Percentiles rank a stretch among this genome's conserved stretches.
Evolutionary conservation across 1,284 basidiomycete genomes (phyloP).

Genomic region (Apiotrichum montevideense): DNA sequence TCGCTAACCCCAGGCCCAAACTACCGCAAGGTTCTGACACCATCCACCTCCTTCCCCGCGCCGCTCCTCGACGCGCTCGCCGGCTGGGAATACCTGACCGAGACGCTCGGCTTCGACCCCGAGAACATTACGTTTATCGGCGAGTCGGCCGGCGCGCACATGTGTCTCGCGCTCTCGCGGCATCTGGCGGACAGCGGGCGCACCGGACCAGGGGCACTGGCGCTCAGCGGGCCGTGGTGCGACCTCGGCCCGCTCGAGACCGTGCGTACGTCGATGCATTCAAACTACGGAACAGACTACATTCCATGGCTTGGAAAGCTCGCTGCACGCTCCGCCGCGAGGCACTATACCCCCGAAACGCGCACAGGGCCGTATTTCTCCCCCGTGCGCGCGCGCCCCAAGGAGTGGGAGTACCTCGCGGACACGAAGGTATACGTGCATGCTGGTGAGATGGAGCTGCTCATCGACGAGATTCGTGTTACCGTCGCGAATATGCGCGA

Average conservation of each 20-base stretch:
- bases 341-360: constrained; percentile 5
- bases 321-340: not conserved
- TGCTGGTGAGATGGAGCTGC: constrained; percentile 8
- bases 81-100: constrained; percentile 13
- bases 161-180: constrained; percentile 11
- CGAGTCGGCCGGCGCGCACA: constrained; percentile 18
- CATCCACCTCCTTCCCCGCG: constrained; percentile 9
- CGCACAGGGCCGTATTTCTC: constrained; percentile 6
- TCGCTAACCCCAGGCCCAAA: constrained; percentile 1
- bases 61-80: constrained; percentile 19
- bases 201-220: constrained; percentile 1
- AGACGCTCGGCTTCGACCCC: constrained; percentile 10
- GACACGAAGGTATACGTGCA: constrained; percentile 9
- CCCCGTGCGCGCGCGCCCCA: not conserved
- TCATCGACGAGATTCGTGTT: constrained; percentile 12
- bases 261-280: not conserved
- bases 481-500: constrained; percentile 6
- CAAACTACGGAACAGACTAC: constrained; percentile 10
- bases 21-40: constrained; percentile 16
- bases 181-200: constrained; percentile 8
- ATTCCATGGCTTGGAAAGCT: constrained; percentile 2
- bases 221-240: constrained; percentile 10
- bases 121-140: constrained; percentile 10
- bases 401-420: constrained; percentile 5
- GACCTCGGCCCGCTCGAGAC: constrained; percentile 1